Conservation (phyloP, 805 yeast species). For the Kazachstania bromeliacearum region DNA sequence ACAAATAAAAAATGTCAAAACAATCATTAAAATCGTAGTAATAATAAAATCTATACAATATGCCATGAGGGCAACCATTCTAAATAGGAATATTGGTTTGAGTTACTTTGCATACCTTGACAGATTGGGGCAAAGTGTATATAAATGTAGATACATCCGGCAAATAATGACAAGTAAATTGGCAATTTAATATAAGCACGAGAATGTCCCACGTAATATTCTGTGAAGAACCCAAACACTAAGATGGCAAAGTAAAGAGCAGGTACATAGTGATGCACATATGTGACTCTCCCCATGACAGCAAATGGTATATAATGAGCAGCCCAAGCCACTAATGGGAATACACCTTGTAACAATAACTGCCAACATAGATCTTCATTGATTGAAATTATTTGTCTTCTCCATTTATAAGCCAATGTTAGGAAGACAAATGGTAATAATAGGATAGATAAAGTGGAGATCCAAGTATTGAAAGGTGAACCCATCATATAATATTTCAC, state of each 20-base stretch:
- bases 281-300: slow-evolving; percentile 92
- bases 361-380: slow-evolving; percentile 33
- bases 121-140: slow-evolving; percentile 56
- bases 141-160: slow-evolving; percentile 45
- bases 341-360: slow-evolving; percentile 55
- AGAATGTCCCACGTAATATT: slow-evolving; percentile 17
- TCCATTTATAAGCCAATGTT: slow-evolving; percentile 45
- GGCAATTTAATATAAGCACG: slow-evolving; percentile 19
- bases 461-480: slow-evolving; percentile 71
- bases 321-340: slow-evolving; percentile 87
- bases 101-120: slow-evolving; percentile 68
- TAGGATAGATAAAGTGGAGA: slow-evolving; percentile 54
- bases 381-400: slow-evolving; percentile 52
- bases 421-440: slow-evolving; percentile 36
- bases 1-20: background rate
- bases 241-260: slow-evolving; percentile 90
- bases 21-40: background rate
- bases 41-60: slow-evolving; percentile 14
- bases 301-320: slow-evolving; percentile 83
- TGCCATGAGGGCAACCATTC: slow-evolving; percentile 52
- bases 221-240: slow-evolving; percentile 36
- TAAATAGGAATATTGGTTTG: slow-evolving; percentile 39
- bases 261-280: slow-evolving; percentile 93
- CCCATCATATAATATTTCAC: slow-evolving; percentile 63
- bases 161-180: slow-evolving; percentile 39